Evolutionary conservation across 352 stramenopile genomes (phyloP).

Genomic region (Globisporangium carolinianum): DNA sequence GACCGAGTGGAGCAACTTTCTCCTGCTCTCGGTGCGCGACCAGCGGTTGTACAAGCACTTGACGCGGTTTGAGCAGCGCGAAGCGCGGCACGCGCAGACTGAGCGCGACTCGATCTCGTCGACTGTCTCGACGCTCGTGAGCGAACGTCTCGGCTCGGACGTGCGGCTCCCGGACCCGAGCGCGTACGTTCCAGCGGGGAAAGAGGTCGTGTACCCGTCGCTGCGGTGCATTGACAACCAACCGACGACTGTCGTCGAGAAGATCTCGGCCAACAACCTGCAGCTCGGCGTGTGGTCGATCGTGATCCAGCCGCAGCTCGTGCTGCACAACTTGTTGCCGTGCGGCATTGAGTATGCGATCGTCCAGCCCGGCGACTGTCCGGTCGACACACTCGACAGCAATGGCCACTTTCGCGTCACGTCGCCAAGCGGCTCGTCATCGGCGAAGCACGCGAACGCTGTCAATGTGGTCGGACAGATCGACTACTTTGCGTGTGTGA

Average conservation of each 20-base stretch:
- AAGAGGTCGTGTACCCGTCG: slow-evolving; percentile 65
- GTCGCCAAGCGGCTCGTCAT: slow-evolving; percentile 24
- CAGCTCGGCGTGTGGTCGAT: slow-evolving; percentile 63
- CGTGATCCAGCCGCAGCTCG: slow-evolving; percentile 74
- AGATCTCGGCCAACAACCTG: slow-evolving; percentile 52
- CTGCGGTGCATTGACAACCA: slow-evolving; percentile 76
- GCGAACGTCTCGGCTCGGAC: slow-evolving; percentile 65
- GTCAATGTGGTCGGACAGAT: slow-evolving; percentile 40
- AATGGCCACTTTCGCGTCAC: slow-evolving; percentile 49
- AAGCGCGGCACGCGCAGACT: slow-evolving; percentile 54
- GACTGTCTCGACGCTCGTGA: slow-evolving; percentile 38
- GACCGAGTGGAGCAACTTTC: slow-evolving; percentile 77
- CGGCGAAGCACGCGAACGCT: slow-evolving; percentile 34
- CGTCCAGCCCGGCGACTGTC: slow-evolving; percentile 73
- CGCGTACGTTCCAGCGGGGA: slow-evolving; percentile 38
- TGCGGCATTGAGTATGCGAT: slow-evolving; percentile 81
- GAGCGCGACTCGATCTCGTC: slow-evolving; percentile 35
- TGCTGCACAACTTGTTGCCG: slow-evolving; percentile 78
- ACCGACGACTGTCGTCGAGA: slow-evolving; percentile 71
- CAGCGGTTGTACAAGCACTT: slow-evolving; percentile 72
- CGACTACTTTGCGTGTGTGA: slow-evolving; percentile 71
- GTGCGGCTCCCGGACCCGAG: slow-evolving; percentile 39
- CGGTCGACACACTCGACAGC: slow-evolving; percentile 39
- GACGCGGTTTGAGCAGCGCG: slow-evolving; percentile 61
- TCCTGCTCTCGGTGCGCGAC: slow-evolving; percentile 61